These are phyloP conservation scores for Oropetium thomaeum DNA, from an alignment of 176 grass and related monocot genomes.

Conservation along the genomic window DNA sequence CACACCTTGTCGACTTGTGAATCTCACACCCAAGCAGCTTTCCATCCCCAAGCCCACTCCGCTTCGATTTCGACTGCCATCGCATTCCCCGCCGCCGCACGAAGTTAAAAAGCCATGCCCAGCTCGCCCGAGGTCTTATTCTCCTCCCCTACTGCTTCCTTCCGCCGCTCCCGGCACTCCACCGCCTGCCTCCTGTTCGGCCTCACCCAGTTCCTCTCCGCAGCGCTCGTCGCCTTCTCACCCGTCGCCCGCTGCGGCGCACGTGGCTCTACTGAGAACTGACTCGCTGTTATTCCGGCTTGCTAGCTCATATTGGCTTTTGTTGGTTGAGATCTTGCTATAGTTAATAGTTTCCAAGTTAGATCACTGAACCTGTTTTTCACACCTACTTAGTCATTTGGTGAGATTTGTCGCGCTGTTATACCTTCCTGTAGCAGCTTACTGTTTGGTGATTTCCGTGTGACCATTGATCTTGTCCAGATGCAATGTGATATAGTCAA, in stretches of 20 bases:
- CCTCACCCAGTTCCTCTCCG: constrained; percentile 61
- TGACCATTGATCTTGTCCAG: background rate
- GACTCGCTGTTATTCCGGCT: constrained; percentile 34
- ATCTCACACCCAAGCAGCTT: too few species aligned
- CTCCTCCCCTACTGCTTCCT: constrained; percentile 26
- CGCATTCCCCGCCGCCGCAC: too few species aligned
- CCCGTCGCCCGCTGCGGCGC: constrained; percentile 46
- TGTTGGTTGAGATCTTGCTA: constrained; percentile 30
- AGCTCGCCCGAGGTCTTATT: constrained; percentile 71
- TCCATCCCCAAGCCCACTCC: too few species aligned
- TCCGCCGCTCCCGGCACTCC: constrained; percentile 51
- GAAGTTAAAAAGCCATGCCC: constrained; percentile 87
- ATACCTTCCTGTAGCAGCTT: background rate
- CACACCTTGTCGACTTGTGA: too few species aligned
- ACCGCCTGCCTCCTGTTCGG: constrained; percentile 61
- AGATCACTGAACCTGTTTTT: too few species aligned
- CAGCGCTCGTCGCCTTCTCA: constrained; percentile 37
- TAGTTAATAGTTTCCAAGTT: too few species aligned
- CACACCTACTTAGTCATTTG: background rate
- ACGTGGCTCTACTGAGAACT: constrained; percentile 89
- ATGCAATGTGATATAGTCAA: background rate
- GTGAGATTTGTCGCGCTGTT: background rate
- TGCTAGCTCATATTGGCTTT: constrained; percentile 8
- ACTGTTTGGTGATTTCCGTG: background rate
- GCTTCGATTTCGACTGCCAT: too few species aligned